Base-by-base conservation (phyloP, 306 rosid species). In the Adenanthera pavonina region DNA sequence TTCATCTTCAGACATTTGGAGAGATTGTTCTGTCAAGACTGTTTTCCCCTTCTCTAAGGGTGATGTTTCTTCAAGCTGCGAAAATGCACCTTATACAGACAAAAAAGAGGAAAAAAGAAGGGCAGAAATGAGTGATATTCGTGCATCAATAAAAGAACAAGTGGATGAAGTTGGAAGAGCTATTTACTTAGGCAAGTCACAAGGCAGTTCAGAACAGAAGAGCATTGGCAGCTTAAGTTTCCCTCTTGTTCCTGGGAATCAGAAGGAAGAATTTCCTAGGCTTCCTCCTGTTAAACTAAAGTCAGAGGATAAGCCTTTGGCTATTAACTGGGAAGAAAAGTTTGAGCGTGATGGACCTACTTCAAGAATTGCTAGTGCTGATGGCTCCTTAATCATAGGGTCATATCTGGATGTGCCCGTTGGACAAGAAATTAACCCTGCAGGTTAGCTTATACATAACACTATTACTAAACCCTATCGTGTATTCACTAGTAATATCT, bases 221-320 rank as follows among this genome's bases (percentile, higher is more conserved):
- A 53, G 74, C 36, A 76, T 89, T 34, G 82, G 83, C 78, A 87
- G 83, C 83, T 76, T 91, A 80, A 78, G 77, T 65, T 89, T 88
- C 80, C 90, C 93, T 77, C 67, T 89, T 46, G 74, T 66, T 8
- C 75, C 84, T 65, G 94, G 88, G 73, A 89, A 85, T 85, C 93
- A 89, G 80, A 90, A 87, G 85, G 97, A 92, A 82, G 97, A 92
- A 68, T 85, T 87, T 10, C 97, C 94, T n/a, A 88, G 97, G 86
- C 82, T 90, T 89, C 94, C 97, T 13, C 97, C 97, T n/a, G 97
- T 92, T 77, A 92, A 87, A 80, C 90, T 92, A 72, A 92, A 92
- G 88, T 87, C 90, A n/a, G 97, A 90, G 82, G 94, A 88, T 76
- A 92, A 88, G 78, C 77, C 92, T 33, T 71, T 82, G 82, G 86